These are phyloP conservation scores for Prillingera fragicola DNA, from an alignment of 1,284 basidiomycete species.

Conservation along the genomic window DNA sequence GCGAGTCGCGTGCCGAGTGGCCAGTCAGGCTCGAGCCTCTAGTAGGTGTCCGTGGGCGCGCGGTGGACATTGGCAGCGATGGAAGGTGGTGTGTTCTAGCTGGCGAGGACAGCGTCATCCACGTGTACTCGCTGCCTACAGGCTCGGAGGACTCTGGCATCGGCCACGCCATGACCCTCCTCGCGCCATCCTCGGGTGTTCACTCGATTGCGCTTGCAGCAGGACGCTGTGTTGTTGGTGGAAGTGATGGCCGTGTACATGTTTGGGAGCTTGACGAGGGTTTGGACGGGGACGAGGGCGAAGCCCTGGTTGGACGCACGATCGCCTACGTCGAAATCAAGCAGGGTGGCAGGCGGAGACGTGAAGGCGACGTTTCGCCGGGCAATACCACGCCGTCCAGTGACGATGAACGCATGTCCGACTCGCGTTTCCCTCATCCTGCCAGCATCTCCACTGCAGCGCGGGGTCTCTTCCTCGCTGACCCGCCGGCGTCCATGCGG, in stretches of 20 bases:
- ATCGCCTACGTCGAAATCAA: slow-evolving; percentile 40
- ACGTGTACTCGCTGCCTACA: slow-evolving; percentile 42
- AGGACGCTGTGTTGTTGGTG: slow-evolving; percentile 40
- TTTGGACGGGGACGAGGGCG: slow-evolving; percentile 4
- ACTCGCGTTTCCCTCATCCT: slow-evolving; percentile 30
- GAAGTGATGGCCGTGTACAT: slow-evolving; percentile 41
- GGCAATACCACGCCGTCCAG: neutral
- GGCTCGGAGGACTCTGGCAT: too few species aligned
- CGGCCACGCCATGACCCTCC: slow-evolving; percentile 38
- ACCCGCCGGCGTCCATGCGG: slow-evolving; percentile 20
- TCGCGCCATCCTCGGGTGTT: slow-evolving; percentile 39
- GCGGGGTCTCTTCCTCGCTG: slow-evolving; percentile 35
- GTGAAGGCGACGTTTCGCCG: neutral
- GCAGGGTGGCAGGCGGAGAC: slow-evolving; percentile 17
- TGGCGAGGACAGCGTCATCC: slow-evolving; percentile 42
- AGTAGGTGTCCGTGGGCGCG: slow-evolving; percentile 35
- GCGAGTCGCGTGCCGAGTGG: slow-evolving; percentile 23
- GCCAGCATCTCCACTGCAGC: slow-evolving; percentile 40
- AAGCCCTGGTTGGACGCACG: slow-evolving; percentile 25
- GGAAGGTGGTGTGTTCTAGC: slow-evolving; percentile 46
- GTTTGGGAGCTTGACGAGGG: slow-evolving; percentile 45
- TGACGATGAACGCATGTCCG: neutral
- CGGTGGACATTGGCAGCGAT: slow-evolving; percentile 40
- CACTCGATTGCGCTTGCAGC: slow-evolving; percentile 34
- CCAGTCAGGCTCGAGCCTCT: slow-evolving; percentile 32